Evolutionary conservation across 768 basidiomycete species (phyloP).

Genomic region (Leccinum incarnatum): DNA sequence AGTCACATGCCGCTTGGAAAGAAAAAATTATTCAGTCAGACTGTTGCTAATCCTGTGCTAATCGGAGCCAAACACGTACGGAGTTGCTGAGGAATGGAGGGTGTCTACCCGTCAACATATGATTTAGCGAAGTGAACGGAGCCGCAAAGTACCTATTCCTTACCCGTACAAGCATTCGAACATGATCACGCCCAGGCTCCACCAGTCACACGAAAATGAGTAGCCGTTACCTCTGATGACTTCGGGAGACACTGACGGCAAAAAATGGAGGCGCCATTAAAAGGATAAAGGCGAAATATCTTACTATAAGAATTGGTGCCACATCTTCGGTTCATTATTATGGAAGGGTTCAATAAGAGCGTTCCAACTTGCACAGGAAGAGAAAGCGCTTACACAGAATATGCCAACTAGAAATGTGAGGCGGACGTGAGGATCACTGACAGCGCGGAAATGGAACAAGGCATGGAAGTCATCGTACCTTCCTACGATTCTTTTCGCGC

Average conservation of each 20-base stretch:
- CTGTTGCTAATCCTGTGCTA: constrained; percentile 20
- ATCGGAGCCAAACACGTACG: constrained; percentile 44
- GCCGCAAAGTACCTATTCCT: constrained; percentile 33
- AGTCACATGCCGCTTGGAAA: constrained; percentile 79
- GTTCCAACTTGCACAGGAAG: constrained; percentile 11
- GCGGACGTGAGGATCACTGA: constrained; percentile 22
- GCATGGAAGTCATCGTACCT: constrained; percentile 51
- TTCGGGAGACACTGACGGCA: constrained; percentile 75
- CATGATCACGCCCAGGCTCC: constrained; percentile 97
- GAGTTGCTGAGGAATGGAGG: constrained; percentile 96
- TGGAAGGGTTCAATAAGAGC: constrained; percentile 25
- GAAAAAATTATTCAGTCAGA: constrained; percentile 9
- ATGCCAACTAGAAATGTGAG: constrained; percentile 60
- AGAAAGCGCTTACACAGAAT: constrained; percentile 70
- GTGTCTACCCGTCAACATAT: constrained; percentile 50
- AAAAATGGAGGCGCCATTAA: constrained; percentile 25
- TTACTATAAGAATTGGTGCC: constrained; percentile 85
- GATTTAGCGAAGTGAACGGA: constrained; percentile 29
- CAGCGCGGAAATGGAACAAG: constrained; percentile 29
- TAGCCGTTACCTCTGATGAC: constrained; percentile 92
- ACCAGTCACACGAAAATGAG: constrained; percentile 95
- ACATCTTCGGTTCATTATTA: constrained; percentile 50
- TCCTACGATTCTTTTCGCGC: constrained; percentile 90
- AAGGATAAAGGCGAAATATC: constrained; percentile 34
- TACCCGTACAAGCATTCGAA: constrained; percentile 93